Percentiles rank a stretch among this genome's conserved stretches.
These are phyloP conservation scores for Taphrina pruni DNA, from an alignment of 1,139 yeast genomes.

Conservation along the genomic window DNA sequence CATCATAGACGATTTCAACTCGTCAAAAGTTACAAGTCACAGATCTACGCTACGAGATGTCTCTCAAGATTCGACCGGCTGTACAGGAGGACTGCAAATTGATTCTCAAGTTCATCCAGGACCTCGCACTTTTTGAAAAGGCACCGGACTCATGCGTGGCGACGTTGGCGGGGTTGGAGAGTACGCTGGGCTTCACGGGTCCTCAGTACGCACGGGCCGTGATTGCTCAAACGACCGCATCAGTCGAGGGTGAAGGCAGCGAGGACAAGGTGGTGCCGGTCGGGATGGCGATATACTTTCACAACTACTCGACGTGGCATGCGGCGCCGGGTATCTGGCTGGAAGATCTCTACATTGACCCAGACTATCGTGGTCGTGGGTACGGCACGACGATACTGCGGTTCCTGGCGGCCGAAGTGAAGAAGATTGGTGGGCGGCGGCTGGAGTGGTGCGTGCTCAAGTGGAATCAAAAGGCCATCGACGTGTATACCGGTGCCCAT, in stretches of 20 bases:
- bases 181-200: constrained; percentile 45
- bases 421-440: constrained; percentile 45
- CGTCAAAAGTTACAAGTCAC: too few relatives aligned
- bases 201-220: constrained; percentile 44
- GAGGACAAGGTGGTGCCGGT: constrained; percentile 40
- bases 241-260: not conserved
- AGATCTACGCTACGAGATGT: constrained; percentile 5
- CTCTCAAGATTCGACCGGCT: constrained; percentile 35
- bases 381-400: constrained; percentile 45
- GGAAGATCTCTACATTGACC: constrained; percentile 47
- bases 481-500: constrained; percentile 43
- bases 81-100: constrained; percentile 44
- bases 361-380: constrained; percentile 43
- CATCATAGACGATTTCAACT: too few relatives aligned
- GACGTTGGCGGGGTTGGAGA: constrained; percentile 44
- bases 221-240: constrained; percentile 42
- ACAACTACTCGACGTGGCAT: constrained; percentile 47
- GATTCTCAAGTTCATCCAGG: constrained; percentile 45
- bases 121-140: constrained; percentile 46
- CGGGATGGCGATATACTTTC: constrained; percentile 47
- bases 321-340: constrained; percentile 46
- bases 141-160: constrained; percentile 46
- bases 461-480: constrained; percentile 47
- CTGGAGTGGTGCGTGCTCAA: constrained; percentile 47
- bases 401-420: constrained; percentile 45